phyloP scores from a whole-genome alignment of 2,329 filamentous ascomycete genomes.

The Didymellaceae sp. region DNA sequence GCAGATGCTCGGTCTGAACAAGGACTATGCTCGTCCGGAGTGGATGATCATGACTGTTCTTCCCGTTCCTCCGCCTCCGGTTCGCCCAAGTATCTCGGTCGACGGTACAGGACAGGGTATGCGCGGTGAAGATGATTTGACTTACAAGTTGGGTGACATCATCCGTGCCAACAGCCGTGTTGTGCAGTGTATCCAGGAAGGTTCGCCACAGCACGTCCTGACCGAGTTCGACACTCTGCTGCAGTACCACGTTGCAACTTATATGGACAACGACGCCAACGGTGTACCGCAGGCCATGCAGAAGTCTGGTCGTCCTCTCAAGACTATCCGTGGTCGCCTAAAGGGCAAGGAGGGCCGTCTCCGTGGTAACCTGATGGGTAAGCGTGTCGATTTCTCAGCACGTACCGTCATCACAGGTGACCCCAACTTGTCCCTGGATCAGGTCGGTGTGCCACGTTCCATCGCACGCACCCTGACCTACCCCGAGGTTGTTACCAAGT shows the following conservation, averaged over 20 bases:
- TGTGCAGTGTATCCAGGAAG: constrained; percentile 86
- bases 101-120: constrained; percentile 91
- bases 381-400: constrained; percentile 93
- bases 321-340: constrained; percentile 93
- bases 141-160: constrained; percentile 98
- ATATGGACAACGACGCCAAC: constrained; percentile 99
- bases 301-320: constrained; percentile 95
- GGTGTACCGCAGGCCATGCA: constrained; percentile 93
- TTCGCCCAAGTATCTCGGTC: constrained; percentile 95
- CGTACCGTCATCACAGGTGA: constrained; percentile 99
- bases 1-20: constrained; percentile 86
- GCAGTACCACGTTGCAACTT: constrained; percentile 97
- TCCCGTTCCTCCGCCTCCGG: constrained; percentile 92
- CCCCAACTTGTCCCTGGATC: constrained; percentile 92
- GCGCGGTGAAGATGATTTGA: constrained; percentile 98
- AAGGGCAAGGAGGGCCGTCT: constrained; percentile 99
- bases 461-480: constrained; percentile 95
- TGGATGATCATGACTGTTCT: constrained; percentile 98
- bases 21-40: constrained; percentile 93
- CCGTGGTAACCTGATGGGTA: constrained; percentile 98
- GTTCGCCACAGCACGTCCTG: constrained; percentile 88
- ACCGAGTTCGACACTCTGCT: constrained; percentile 89
- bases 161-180: constrained; percentile 97
- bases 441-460: constrained; percentile 94
- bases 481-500: constrained; percentile 94